These are phyloP conservation scores for Syncephalastrum racemosum DNA, from an alignment of 371 early-diverging fungal genomes.

Conservation along the genomic window DNA sequence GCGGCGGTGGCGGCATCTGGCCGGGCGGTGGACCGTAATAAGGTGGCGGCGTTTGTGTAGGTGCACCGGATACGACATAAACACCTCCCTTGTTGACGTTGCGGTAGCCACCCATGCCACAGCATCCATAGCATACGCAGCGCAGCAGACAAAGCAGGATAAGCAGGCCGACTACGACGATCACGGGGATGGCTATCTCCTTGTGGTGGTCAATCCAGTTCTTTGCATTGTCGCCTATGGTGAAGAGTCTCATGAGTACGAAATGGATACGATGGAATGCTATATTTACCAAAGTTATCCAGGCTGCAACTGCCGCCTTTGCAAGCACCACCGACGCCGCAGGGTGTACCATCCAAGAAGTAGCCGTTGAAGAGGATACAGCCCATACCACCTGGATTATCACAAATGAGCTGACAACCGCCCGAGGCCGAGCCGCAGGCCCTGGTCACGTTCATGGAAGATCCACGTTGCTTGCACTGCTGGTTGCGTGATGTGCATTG, in stretches of 20 bases:
- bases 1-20: constrained; percentile 11
- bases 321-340: constrained; percentile 75
- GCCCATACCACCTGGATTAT: constrained; percentile 47
- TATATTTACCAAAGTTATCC: constrained; percentile 33
- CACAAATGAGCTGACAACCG: constrained; percentile 69
- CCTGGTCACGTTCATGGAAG: constrained; percentile 36
- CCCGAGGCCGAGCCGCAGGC: constrained; percentile 50
- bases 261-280: too few species aligned
- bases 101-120: constrained; percentile 26
- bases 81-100: constrained; percentile 18
- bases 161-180: constrained; percentile 45
- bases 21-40: constrained; percentile 28
- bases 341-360: constrained; percentile 89
- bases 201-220: constrained; percentile 44
- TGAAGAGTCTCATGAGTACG: not conserved
- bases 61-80: constrained; percentile 23
- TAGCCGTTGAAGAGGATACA: constrained; percentile 77
- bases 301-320: constrained; percentile 41
- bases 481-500: constrained; percentile 85
- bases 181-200: constrained; percentile 54
- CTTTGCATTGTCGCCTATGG: constrained; percentile 28
- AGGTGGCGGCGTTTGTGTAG: constrained; percentile 14
- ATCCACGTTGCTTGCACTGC: constrained; percentile 71
- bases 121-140: constrained; percentile 43
- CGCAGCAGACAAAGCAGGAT: constrained; percentile 52